These are phyloP conservation scores for Globisporangium rhizosaccharum DNA, from an alignment of 352 stramenopile species.

Conservation along the genomic window DNA sequence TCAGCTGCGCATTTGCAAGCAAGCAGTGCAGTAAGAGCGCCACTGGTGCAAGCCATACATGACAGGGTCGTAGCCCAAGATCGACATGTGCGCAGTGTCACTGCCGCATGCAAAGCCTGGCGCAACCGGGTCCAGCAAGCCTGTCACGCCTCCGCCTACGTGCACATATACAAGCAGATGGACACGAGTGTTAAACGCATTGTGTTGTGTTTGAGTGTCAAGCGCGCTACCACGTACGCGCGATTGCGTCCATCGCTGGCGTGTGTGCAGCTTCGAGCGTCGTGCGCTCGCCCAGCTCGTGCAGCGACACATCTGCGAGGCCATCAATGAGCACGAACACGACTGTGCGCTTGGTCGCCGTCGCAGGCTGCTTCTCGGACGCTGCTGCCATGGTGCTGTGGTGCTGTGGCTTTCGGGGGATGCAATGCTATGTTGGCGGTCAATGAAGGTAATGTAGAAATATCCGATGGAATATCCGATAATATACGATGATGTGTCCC, in stretches of 20 bases:
- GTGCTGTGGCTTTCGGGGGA: background rate
- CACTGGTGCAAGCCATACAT: slow-evolving; percentile 26
- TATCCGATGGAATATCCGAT: no score
- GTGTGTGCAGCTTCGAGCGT: slow-evolving; percentile 65
- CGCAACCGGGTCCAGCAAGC: slow-evolving; percentile 81
- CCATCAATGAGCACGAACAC: slow-evolving; percentile 88
- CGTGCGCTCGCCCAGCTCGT: slow-evolving; percentile 44
- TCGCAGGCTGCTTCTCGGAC: background rate
- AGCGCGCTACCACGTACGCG: slow-evolving; percentile 30
- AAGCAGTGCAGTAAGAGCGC: background rate
- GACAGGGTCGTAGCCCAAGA: slow-evolving; percentile 83
- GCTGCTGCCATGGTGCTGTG: background rate
- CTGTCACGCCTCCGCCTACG: slow-evolving; percentile 65
- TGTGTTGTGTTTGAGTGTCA: background rate
- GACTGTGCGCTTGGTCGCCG: slow-evolving; percentile 40
- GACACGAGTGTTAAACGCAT: slow-evolving; percentile 1
- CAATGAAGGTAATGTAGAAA: background rate
- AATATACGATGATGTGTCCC: no score
- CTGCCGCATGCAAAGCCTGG: slow-evolving; percentile 81
- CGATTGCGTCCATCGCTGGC: slow-evolving; percentile 82
- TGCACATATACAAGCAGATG: background rate
- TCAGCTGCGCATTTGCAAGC: no score
- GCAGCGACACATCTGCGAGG: slow-evolving; percentile 69
- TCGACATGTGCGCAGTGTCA: slow-evolving; percentile 88
- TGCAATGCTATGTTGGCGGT: background rate